Percentiles rank a stretch among this genome's conserved stretches.
phyloP scores from a whole-genome alignment of 2,329 filamentous ascomycete genomes.

The Thielaviopsis populi region DNA sequence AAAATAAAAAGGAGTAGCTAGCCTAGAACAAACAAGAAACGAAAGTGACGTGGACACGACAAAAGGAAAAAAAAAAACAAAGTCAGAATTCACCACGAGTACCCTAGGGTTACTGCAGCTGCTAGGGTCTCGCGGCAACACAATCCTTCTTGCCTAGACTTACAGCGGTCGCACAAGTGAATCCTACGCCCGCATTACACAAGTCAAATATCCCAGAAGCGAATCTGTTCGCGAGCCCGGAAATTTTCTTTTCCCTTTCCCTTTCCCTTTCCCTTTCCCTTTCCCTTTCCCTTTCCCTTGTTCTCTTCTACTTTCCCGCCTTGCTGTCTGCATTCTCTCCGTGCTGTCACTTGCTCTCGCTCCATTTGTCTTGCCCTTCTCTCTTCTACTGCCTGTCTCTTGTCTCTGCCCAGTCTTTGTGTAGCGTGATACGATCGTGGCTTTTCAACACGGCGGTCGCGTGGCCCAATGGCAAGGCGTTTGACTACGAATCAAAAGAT shows the following conservation, averaged over 20 bases:
- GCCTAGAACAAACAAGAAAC: too few relatives aligned
- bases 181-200: not conserved
- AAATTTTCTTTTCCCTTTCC: not conserved
- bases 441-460: too few relatives aligned
- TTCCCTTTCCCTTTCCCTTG: not conserved
- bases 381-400: too few relatives aligned
- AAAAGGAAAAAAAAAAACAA: not conserved
- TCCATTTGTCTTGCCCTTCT: not conserved
- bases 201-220: slow-evolving; percentile 4
- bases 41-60: not conserved
- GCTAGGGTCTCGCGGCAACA: not conserved
- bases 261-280: not conserved
- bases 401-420: too few relatives aligned
- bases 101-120: not conserved
- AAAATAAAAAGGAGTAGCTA: too few relatives aligned
- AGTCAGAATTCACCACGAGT: not conserved
- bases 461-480: too few relatives aligned
- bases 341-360: not conserved
- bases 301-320: not conserved
- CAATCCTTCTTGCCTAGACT: not conserved
- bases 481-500: too few relatives aligned
- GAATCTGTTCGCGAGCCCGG: not conserved
- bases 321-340: not conserved
- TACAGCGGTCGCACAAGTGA: not conserved
- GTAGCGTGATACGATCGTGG: too few relatives aligned